Evolutionary conservation across 257 asterid species (phyloP).

Genomic region (Solanum habrochaites): DNA sequence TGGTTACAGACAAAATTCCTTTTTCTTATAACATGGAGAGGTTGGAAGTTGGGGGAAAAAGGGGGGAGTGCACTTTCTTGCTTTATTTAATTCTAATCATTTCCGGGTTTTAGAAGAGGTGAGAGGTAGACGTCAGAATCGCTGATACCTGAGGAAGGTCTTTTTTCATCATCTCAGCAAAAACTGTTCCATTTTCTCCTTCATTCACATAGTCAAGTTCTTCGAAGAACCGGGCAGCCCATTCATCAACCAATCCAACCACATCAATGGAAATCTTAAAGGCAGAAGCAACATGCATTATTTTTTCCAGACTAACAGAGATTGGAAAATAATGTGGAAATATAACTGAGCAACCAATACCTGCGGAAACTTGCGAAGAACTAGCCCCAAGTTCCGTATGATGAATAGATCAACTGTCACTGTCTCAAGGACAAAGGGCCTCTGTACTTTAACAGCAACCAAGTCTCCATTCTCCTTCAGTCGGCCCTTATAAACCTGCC

Average conservation of each 20-base stretch:
- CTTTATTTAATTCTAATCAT: background rate
- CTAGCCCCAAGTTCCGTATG: constrained; percentile 78
- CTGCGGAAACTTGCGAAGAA: constrained; percentile 95
- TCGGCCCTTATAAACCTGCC: constrained; percentile 97
- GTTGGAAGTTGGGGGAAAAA: background rate
- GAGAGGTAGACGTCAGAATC: background rate
- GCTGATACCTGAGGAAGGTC: constrained; percentile 90
- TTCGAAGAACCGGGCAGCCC: constrained; percentile 99
- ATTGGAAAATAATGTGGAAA: background rate
- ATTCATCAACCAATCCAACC: constrained; percentile 98
- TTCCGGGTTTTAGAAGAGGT: background rate
- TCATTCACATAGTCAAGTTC: constrained; percentile 96
- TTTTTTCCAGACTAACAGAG: background rate
- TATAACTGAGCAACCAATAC: constrained; percentile 19
- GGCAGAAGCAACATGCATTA: constrained; percentile 1
- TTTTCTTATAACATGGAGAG: background rate
- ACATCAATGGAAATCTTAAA: constrained; percentile 68
- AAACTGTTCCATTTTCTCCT: constrained; percentile 88
- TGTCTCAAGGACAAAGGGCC: constrained; percentile 99
- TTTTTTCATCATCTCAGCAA: constrained; percentile 94
- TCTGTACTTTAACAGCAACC: constrained; percentile 98
- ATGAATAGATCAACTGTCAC: constrained; percentile 84
- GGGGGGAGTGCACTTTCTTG: background rate
- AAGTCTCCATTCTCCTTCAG: constrained; percentile 88
- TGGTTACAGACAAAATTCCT: background rate